These are phyloP conservation scores for Juncus inflexus DNA, from an alignment of 176 grass and related monocot genomes.

Conservation along the genomic window DNA sequence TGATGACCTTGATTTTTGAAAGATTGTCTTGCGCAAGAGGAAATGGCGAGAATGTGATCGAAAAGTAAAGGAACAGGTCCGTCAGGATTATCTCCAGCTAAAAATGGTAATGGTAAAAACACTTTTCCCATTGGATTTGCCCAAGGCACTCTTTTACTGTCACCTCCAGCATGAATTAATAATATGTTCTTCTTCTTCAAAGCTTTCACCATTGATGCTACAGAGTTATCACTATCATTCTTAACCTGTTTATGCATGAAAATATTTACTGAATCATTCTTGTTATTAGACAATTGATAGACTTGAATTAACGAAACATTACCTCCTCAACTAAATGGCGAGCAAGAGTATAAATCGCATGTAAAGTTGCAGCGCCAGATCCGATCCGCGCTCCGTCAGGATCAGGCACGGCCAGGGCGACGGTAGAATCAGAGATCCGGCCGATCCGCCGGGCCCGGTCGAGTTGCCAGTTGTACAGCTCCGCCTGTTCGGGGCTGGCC, in stretches of 20 bases:
- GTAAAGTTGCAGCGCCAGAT: slow-evolving; percentile 87
- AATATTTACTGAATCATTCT: slow-evolving; percentile 16
- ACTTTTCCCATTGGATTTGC: slow-evolving; percentile 94
- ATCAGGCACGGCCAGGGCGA: slow-evolving; percentile 68
- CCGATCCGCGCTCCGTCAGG: slow-evolving; percentile 85
- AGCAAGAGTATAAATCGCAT: slow-evolving; percentile 54
- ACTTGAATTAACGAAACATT: slow-evolving; percentile 15
- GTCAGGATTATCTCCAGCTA: slow-evolving; percentile 68
- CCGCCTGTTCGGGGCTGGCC: slow-evolving; percentile 76
- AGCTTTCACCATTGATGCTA: slow-evolving; percentile 26
- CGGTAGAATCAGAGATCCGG: slow-evolving; percentile 59
- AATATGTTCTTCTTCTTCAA: slow-evolving; percentile 65
- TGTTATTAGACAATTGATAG: slow-evolving; percentile 33
- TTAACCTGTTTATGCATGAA: background rate
- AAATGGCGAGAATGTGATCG: slow-evolving; percentile 83
- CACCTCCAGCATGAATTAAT: slow-evolving; percentile 84
- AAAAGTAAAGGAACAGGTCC: slow-evolving; percentile 79
- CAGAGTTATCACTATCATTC: slow-evolving; percentile 2
- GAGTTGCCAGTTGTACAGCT: slow-evolving; percentile 75
- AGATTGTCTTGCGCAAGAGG: slow-evolving; percentile 77
- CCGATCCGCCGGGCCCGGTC: slow-evolving; percentile 45
- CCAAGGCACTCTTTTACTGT: slow-evolving; percentile 95
- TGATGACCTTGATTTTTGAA: slow-evolving; percentile 73
- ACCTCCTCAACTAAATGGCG: slow-evolving; percentile 51
- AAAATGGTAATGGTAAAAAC: slow-evolving; percentile 76